Base-by-base conservation (phyloP, 2,329 filamentous ascomycete species). In the Blastomyces percursus region DNA sequence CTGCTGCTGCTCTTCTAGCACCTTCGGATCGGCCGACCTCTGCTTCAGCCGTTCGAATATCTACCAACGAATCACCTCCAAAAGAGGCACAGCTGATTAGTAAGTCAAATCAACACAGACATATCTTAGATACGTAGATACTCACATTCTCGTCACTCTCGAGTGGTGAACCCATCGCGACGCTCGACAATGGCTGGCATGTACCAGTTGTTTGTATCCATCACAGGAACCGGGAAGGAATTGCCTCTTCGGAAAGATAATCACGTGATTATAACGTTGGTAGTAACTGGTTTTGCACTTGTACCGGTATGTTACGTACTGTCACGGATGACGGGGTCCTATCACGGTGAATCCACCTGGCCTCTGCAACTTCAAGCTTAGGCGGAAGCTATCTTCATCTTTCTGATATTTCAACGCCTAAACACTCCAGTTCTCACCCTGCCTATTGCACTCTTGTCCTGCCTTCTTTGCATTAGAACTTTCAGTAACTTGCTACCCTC, bases 1-100 rank as follows among this genome's bases (percentile, higher is more conserved):
- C 68, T 82, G 80, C 68, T 86, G 80, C 66, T 83, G 80, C 70
- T 84, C 80, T 72, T 85, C 81, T 66, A 82, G 74, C 67, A 83
- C 78, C 69, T 82, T 80, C 30, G 83, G 79, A 73, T 88, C 83
- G 65, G 80, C 75, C 68, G 81, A 81, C 71, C 82, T 79, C 73
- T 80, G 81, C 30, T 73, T 69, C 60, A 73, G 68, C 67, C 67
- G 70, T 66, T 69, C 69, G 69, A 74, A 71, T 69, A 73, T 72
- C 74, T 76, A 24, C 19, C 11, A 1, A 11, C 8, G n/a, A 38
- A n/a, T 30, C 66, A 59, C 60, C 38, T 63, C 46, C 46, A 27
- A 3, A 27, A 27, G 2, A 27, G 11, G 11, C 21, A 50, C 2
- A 27, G 30, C n/a, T 40, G 61, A 38, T 44, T 27, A 51, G 48